Conservation (phyloP, 768 basidiomycete species). For the Podaxis pistillaris region DNA sequence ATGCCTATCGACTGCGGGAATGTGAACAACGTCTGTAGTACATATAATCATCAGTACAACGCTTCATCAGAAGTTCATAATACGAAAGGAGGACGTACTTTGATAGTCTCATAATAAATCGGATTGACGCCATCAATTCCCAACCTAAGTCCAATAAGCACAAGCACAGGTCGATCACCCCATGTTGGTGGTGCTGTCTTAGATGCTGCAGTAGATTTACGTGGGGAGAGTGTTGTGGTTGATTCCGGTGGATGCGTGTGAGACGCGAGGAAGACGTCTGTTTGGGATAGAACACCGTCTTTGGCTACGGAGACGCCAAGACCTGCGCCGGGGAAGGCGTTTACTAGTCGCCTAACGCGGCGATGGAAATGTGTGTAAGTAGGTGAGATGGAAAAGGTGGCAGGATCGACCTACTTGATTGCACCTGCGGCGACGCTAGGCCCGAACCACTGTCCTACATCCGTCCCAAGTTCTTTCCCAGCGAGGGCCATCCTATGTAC, state of each 20-base stretch:
- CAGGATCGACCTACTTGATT: slow-evolving; percentile 61
- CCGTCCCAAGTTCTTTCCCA: slow-evolving; percentile 92
- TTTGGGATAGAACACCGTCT: slow-evolving; percentile 81
- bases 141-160: slow-evolving; percentile 83
- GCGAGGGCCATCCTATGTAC: slow-evolving; percentile 96
- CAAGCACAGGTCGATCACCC: slow-evolving; percentile 83
- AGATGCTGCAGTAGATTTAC: background rate
- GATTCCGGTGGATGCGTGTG: slow-evolving; percentile 32
- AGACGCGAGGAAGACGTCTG: slow-evolving; percentile 84
- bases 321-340: slow-evolving; percentile 75
- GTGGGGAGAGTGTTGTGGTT: slow-evolving; percentile 22
- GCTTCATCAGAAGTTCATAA: background rate
- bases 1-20: slow-evolving; percentile 97
- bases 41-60: background rate
- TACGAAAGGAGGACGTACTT: slow-evolving; percentile 28
- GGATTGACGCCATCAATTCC: slow-evolving; percentile 95
- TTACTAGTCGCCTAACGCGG: slow-evolving; percentile 47
- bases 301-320: slow-evolving; percentile 80
- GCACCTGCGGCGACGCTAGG: slow-evolving; percentile 97
- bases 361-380: background rate
- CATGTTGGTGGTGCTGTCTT: slow-evolving; percentile 37
- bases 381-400: background rate
- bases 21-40: slow-evolving; percentile 71
- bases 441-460: slow-evolving; percentile 97
- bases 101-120: slow-evolving; percentile 82